Evolutionary conservation across 768 basidiomycete genomes (phyloP).

Genomic region (Boletus rubropictus): DNA sequence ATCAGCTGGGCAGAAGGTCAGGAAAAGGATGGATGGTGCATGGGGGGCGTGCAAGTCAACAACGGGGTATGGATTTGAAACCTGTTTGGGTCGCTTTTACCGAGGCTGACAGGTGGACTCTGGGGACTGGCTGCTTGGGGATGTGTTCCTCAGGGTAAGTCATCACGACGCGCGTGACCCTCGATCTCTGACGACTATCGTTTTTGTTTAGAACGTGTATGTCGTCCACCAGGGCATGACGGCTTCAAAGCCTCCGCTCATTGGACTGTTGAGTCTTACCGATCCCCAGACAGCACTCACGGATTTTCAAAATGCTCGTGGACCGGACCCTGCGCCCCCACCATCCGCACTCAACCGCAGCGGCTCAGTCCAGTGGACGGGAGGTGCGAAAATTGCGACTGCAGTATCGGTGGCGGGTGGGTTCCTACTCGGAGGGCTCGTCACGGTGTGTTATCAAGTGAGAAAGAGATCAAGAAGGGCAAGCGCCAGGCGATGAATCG

Average conservation of each 20-base stretch:
- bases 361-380: conserved; percentile 11
- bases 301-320: conserved; percentile 39
- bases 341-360: conserved; percentile 10
- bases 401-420: conserved; percentile 31
- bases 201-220: conserved; percentile 45
- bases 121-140: conserved; percentile 60
- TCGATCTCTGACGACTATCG: conserved; percentile 1
- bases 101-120: conserved; percentile 37
- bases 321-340: conserved; percentile 34
- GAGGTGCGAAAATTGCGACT: conserved; percentile 14
- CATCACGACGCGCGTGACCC: not conserved
- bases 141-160: conserved; percentile 49
- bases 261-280: conserved; percentile 45
- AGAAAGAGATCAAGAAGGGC: conserved; percentile 5
- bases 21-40: conserved; percentile 43
- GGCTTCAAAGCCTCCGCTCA: conserved; percentile 33
- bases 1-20: conserved; percentile 44
- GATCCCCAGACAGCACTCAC: conserved; percentile 32
- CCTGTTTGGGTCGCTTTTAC: conserved; percentile 2
- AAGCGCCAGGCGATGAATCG: not conserved
- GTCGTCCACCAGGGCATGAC: conserved; percentile 42
- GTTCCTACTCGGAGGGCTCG: conserved; percentile 32
- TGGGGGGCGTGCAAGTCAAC: conserved; percentile 51
- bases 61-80: conserved; percentile 38
- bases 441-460: conserved; percentile 15